Evolutionary conservation across 2,329 filamentous ascomycete species (phyloP), one percentile per base, ranked within the genome.

Genomic region (Paecilomyces niveus): DNA sequence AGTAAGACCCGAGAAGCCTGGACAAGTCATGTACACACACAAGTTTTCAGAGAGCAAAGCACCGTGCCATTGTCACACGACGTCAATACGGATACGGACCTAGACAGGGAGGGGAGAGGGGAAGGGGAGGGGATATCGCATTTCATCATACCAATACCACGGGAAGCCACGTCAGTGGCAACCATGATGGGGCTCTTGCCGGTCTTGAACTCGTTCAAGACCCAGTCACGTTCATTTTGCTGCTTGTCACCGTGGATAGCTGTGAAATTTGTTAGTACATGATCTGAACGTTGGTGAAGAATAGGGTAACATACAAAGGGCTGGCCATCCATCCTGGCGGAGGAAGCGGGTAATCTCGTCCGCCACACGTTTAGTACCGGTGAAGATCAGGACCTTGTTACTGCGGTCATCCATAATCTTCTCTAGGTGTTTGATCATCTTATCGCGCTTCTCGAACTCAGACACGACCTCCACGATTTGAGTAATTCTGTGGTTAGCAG

Each of bases 121-220:
- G 61, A 68, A 64, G 68, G 68, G 66, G 68, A 64, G 63, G 66
- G 72, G 72, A 77, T 76, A 73, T 80, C 78, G 76, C 79, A 80
- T 80, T 83, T 81, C 85, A 89, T 93, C 92, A 96, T 95, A 97
- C 94, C 94, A 81, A 99, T 97, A 91, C 94, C 94, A 92, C 94
- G 94, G 75, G 94, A 97, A 81, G 94, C 94, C 80, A 99, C 94
- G 74, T 97, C 94, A 67, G 94, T 99, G 81, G 94, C 94, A 81
- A 99, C 94, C 92, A 99, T 96, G 86, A 99, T 96, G 75, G 94
- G 94, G 81, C 92, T 96, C 84, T 97, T 97, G 80, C 92, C 92
- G 65, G 90, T 90, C 87, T 97, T 99, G 87, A 99, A 99, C 78
- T 97, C 93, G 78, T 97, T 95, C 74, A 99, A 84, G 71, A 97